These are phyloP conservation scores for Paecilomyces niveus DNA, from an alignment of 2,329 filamentous ascomycete species.

Conservation along the genomic window DNA sequence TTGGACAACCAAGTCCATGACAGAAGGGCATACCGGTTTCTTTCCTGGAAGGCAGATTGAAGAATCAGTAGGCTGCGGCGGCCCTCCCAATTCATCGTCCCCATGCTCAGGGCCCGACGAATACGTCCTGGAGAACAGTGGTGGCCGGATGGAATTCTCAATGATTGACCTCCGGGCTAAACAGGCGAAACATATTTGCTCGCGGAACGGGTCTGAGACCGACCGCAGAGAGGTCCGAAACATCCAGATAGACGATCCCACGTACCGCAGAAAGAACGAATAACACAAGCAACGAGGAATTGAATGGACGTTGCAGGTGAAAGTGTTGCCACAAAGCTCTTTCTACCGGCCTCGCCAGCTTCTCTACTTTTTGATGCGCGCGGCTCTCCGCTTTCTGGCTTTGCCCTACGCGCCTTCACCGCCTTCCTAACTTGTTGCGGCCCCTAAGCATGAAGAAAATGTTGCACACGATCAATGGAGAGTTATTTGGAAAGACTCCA, in stretches of 20 bases:
- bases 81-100: not conserved
- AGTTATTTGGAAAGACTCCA: too few species aligned
- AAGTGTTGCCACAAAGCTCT: not conserved
- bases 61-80: not conserved
- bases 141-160: constrained; percentile 14
- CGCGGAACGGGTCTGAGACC: constrained; percentile 25
- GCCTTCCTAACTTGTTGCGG: not conserved
- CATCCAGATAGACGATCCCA: constrained; percentile 21
- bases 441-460: too few species aligned
- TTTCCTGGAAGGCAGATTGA: not conserved
- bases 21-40: not conserved
- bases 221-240: constrained; percentile 30
- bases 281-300: not conserved
- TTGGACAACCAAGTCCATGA: not conserved
- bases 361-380: not conserved
- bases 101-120: constrained; percentile 1
- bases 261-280: not conserved
- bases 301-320: not conserved
- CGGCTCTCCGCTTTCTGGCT: not conserved
- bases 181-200: constrained; percentile 30
- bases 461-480: too few species aligned
- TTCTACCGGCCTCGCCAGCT: not conserved
- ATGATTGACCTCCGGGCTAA: constrained; percentile 14
- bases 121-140: constrained; percentile 19
- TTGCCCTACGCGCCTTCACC: not conserved